Percentiles rank a stretch among this genome's conserved stretches.
Conservation (phyloP, 352 stramenopile species). For the Pythium aristosporum region DNA sequence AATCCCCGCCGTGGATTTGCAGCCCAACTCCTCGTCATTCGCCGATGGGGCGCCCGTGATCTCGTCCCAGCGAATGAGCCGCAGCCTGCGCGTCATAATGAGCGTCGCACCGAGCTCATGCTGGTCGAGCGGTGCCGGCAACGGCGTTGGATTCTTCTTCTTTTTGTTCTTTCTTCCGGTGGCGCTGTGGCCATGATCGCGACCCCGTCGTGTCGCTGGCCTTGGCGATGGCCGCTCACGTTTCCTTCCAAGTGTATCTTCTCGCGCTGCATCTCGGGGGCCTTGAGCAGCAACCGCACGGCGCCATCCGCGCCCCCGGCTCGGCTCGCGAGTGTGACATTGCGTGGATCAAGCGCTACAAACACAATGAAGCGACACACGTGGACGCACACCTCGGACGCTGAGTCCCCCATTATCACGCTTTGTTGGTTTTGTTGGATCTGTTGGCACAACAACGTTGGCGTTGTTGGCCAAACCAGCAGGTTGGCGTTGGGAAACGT, state of each 20-base stretch:
- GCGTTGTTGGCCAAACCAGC: no score
- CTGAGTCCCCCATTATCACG: no score
- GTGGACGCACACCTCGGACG: slow-evolving; percentile 52
- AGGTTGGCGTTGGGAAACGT: no score
- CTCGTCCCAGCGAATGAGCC: slow-evolving; percentile 67
- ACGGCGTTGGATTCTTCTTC: slow-evolving; percentile 7
- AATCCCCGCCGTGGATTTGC: neutral
- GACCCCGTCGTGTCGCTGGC: slow-evolving; percentile 44
- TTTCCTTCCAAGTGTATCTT: slow-evolving; percentile 35
- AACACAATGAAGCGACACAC: slow-evolving; percentile 64
- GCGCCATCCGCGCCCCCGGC: slow-evolving; percentile 57
- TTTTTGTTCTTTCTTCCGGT: neutral
- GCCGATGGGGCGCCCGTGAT: slow-evolving; percentile 18
- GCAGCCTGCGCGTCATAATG: slow-evolving; percentile 61
- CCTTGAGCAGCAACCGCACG: slow-evolving; percentile 58
- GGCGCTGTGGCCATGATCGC: slow-evolving; percentile 37
- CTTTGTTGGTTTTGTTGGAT: no score
- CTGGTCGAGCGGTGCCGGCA: slow-evolving; percentile 36
- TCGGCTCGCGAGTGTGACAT: slow-evolving; percentile 61
- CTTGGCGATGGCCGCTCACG: slow-evolving; percentile 34
- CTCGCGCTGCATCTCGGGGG: slow-evolving; percentile 54
- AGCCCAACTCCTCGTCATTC: neutral
- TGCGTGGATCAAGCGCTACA: slow-evolving; percentile 51
- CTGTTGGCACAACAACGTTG: no score
- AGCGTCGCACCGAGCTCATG: slow-evolving; percentile 51